phyloP scores from a whole-genome alignment of 305 asterid genomes.

The Solanum aculeatissimum region DNA sequence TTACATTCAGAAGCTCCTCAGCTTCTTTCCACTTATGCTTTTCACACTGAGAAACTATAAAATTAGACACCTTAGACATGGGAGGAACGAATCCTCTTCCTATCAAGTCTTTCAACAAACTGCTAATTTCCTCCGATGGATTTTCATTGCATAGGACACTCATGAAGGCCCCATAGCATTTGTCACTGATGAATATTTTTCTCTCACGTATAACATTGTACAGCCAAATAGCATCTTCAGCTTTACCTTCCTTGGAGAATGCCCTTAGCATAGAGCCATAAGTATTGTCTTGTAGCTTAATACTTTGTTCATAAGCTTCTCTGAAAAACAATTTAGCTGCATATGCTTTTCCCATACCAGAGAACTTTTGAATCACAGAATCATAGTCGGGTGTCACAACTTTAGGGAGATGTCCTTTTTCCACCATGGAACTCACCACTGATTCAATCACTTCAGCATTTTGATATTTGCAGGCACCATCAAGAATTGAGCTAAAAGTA shows the following conservation, averaged over 20 bases:
- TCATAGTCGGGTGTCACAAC: constrained; percentile 15
- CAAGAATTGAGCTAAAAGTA: constrained; percentile 48
- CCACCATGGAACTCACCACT: constrained; percentile 26
- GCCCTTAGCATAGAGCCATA: constrained; percentile 44
- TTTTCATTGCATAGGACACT: constrained; percentile 39
- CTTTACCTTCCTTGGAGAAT: constrained; percentile 33
- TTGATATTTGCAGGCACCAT: constrained; percentile 56
- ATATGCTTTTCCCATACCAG: constrained; percentile 34
- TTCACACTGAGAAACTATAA: constrained; percentile 31
- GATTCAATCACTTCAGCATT: constrained; percentile 25
- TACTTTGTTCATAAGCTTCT: constrained; percentile 24
- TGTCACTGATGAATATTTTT: constrained; percentile 14
- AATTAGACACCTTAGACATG: constrained; percentile 25
- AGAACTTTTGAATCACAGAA: constrained; percentile 35
- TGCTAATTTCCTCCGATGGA: constrained; percentile 33
- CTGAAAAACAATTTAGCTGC: constrained; percentile 43
- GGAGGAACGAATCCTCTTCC: constrained; percentile 24
- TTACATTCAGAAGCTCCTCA: constrained; percentile 31
- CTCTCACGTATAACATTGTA: constrained; percentile 16
- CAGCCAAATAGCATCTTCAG: constrained; percentile 34
- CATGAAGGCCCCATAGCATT: constrained; percentile 32
- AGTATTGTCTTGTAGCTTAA: constrained; percentile 30
- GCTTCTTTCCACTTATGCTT: constrained; percentile 43
- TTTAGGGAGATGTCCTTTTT: constrained; percentile 25
- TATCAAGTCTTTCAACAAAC: constrained; percentile 35